Conservation (phyloP, 495 filamentous ascomycete genomes). For the Antarctomyces pellizariae region DNA sequence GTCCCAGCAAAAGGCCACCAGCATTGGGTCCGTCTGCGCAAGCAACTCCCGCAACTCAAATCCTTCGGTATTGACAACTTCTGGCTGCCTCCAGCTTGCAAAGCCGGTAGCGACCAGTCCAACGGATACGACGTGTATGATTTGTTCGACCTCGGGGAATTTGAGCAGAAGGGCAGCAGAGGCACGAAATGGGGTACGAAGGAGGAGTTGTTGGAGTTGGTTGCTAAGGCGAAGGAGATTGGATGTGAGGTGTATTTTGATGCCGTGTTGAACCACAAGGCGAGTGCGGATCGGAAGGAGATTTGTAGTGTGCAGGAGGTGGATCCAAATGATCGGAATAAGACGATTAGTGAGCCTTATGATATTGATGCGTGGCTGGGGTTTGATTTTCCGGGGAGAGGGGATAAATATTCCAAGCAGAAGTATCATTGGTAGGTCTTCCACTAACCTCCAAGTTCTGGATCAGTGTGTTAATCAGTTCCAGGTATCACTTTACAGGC, state of each 20-base stretch:
- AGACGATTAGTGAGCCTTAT: conserved; percentile 29
- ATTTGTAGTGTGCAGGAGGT: conserved; percentile 36
- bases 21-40: conserved; percentile 37
- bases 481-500: conserved; percentile 47
- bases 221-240: conserved; percentile 22
- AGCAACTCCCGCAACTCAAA: conserved; percentile 28
- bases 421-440: conserved; percentile 51
- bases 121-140: conserved; percentile 68
- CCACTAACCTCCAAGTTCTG: too few relatives aligned
- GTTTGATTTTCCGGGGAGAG: conserved; percentile 39
- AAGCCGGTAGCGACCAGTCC: conserved; percentile 33
- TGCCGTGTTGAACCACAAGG: conserved; percentile 58
- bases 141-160: conserved; percentile 54
- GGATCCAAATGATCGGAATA: conserved; percentile 30
- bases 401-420: conserved; percentile 30
- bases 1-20: conserved; percentile 34
- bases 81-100: conserved; percentile 57
- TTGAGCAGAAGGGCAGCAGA: conserved; percentile 41
- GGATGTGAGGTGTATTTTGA: conserved; percentile 46
- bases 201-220: conserved; percentile 32
- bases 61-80: conserved; percentile 38
- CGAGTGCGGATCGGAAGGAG: conserved; percentile 40
- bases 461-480: too few relatives aligned
- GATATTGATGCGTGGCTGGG: conserved; percentile 46
- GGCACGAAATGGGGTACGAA: conserved; percentile 56